These are phyloP conservation scores for Coniochaeta hoffmannii DNA, from an alignment of 2,329 filamentous ascomycete genomes.

Conservation along the genomic window DNA sequence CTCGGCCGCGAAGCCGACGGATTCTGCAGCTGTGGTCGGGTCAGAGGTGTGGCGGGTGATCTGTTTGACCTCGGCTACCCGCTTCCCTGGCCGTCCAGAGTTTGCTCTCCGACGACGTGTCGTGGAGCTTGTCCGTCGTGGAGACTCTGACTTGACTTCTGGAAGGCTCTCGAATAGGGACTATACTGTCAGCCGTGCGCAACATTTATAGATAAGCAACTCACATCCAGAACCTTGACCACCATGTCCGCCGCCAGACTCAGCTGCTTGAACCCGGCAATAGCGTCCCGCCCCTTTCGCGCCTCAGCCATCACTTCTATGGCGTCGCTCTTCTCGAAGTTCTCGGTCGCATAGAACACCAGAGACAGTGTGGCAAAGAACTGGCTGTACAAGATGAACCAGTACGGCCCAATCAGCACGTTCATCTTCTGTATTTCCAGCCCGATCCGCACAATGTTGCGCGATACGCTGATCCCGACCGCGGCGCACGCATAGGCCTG, in stretches of 20 bases:
- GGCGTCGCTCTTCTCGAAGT: constrained; percentile 62
- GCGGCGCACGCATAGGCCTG: constrained; percentile 65
- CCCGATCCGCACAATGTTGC: constrained; percentile 70
- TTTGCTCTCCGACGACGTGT: too few relatives aligned
- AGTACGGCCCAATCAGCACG: constrained; percentile 68
- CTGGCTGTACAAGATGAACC: constrained; percentile 61
- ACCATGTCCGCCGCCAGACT: constrained; percentile 85
- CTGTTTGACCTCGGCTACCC: too few relatives aligned
- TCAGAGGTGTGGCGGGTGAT: too few relatives aligned
- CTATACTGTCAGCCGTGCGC: too few relatives aligned
- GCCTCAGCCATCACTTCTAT: constrained; percentile 79
- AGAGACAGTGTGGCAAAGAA: constrained; percentile 53
- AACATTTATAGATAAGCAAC: too few relatives aligned
- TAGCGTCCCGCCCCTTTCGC: constrained; percentile 70
- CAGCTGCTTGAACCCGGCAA: constrained; percentile 68
- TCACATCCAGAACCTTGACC: too few relatives aligned
- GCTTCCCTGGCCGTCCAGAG: too few relatives aligned
- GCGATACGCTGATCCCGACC: constrained; percentile 50
- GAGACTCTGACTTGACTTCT: too few relatives aligned
- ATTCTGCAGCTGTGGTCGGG: too few relatives aligned
- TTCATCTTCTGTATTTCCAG: constrained; percentile 66
- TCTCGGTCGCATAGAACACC: constrained; percentile 71
- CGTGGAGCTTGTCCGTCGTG: too few relatives aligned
- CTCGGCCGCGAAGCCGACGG: too few relatives aligned
- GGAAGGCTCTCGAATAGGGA: too few relatives aligned